Evolutionary conservation across 192 early-diverging fungal species (phyloP), one percentile per base, ranked within the genome.

Genomic region (Chytriomyces sp.): DNA sequence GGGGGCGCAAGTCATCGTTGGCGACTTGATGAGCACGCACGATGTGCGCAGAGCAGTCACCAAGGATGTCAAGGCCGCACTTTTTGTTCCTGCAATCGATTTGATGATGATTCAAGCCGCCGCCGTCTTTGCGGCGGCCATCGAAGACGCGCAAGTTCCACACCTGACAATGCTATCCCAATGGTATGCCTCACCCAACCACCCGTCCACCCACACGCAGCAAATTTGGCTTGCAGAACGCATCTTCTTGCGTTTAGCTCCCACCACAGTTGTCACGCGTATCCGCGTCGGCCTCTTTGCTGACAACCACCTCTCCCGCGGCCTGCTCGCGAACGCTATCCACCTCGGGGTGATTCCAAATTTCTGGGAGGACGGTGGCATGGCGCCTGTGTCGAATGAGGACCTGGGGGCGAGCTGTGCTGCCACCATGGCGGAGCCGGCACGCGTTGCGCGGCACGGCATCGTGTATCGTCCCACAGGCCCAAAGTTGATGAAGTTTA

Each of bases 51-150:
- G n/a, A n/a, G n/a, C 30, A 31, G 56, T 31, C 56, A 58, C 7
- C 10, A 31, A 58, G 25, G 30, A 58, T 25, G 56, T 58, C 56
- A 58, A 58, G 56, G 56, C 56, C 30, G 56, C 56, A 14, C 30
- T 58, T 58, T 58, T 58, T 31, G 22, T 58, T 7, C 56, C 56
- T 25, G 6, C 56, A 7, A 28, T 28, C 30, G 25, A 7, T 58
- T 25, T 31, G 7, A n/a, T 58, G 22, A 58, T 58, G 56, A 58
- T 58, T 31, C 56, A 58, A 58, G 41, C 41, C 7, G 41, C 56
- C 25, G 56, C 56, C n/a, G 56, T 31, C 56, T 58, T 58, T 58
- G 56, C 56, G 10, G n/a, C 56, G 7, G 56, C 56, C 56, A 31
- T 58, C 30, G 56, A 58, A 58, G 56, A 58, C 56, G 7, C n/a